phyloP scores from a whole-genome alignment of 2,329 filamentous ascomycete species.

The Cytospora schulzeri region DNA sequence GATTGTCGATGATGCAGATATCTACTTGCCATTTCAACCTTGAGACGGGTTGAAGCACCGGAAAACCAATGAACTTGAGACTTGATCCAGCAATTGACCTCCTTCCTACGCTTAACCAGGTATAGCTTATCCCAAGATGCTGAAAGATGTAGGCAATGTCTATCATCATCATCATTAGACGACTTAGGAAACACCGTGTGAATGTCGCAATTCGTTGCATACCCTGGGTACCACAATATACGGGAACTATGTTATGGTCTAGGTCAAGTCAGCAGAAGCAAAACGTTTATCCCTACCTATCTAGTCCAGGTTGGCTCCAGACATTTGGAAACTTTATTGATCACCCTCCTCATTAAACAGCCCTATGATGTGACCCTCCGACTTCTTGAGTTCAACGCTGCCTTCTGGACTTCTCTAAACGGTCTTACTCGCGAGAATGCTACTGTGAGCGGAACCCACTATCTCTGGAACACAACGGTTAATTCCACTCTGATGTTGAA shows the following conservation, averaged over 20 bases:
- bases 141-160: constrained; percentile 8
- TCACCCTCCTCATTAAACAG: neutral
- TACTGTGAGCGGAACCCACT: too few species aligned
- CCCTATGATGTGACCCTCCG: constrained; percentile 15
- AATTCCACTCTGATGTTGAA: neutral
- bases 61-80: neutral
- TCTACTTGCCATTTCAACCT: neutral
- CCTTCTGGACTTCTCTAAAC: neutral
- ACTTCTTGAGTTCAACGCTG: neutral
- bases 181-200: neutral
- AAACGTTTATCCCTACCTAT: neutral
- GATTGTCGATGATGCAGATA: neutral
- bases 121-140: neutral
- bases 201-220: neutral
- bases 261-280: constrained; percentile 11
- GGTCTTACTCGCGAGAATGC: neutral
- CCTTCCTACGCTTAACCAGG: neutral
- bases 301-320: neutral
- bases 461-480: neutral
- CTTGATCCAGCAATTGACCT: neutral
- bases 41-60: neutral
- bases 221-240: neutral
- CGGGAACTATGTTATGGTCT: neutral
- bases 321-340: constrained; percentile 2
- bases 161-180: neutral